Percentiles rank a stretch among this genome's conserved stretches.
Evolutionary conservation across 2,329 filamentous ascomycete genomes (phyloP).

Genomic region (Aspergillus spinulosporus): DNA sequence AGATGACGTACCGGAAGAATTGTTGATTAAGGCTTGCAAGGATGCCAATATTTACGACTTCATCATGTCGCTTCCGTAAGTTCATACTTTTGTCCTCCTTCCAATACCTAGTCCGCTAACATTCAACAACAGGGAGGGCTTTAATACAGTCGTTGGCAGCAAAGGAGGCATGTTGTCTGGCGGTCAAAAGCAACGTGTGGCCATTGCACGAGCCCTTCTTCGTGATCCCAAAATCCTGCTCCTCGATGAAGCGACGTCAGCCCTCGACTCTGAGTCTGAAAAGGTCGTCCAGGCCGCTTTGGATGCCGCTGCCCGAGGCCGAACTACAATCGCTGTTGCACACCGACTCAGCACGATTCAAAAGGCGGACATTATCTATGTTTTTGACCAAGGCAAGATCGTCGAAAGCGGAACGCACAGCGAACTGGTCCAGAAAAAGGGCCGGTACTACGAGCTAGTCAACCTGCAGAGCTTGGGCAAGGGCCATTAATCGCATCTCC

Average conservation of each 20-base stretch:
- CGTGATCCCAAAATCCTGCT: conserved; percentile 87
- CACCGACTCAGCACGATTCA: conserved; percentile 91
- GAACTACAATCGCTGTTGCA: conserved; percentile 91
- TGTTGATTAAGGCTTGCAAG: conserved; percentile 74
- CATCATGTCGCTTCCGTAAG: conserved; percentile 73
- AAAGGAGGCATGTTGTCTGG: conserved; percentile 85
- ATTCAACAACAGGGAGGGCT: conserved; percentile 61
- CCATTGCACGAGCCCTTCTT: conserved; percentile 86
- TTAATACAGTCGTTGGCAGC: conserved; percentile 80
- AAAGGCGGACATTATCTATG: conserved; percentile 91
- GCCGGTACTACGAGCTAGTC: conserved; percentile 75
- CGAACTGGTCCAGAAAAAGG: conserved; percentile 68
- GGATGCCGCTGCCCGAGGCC: conserved; percentile 77
- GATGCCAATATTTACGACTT: conserved; percentile 94
- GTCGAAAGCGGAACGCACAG: conserved; percentile 81
- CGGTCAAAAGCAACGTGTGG: conserved; percentile 92
- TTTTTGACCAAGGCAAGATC: conserved; percentile 87
- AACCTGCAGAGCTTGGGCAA: conserved; percentile 76
- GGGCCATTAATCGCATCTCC: conserved; percentile 32
- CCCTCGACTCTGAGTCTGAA: conserved; percentile 52
- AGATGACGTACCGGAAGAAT: conserved; percentile 68
- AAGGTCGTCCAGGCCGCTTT: conserved; percentile 67
- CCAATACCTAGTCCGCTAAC: conserved; percentile 11
- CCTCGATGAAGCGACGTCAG: conserved; percentile 71
- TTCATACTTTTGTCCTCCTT: conserved; percentile 21